Evolutionary conservation across 257 asterid genomes (phyloP).

Genomic region (Galeopsis tetrahit): DNA sequence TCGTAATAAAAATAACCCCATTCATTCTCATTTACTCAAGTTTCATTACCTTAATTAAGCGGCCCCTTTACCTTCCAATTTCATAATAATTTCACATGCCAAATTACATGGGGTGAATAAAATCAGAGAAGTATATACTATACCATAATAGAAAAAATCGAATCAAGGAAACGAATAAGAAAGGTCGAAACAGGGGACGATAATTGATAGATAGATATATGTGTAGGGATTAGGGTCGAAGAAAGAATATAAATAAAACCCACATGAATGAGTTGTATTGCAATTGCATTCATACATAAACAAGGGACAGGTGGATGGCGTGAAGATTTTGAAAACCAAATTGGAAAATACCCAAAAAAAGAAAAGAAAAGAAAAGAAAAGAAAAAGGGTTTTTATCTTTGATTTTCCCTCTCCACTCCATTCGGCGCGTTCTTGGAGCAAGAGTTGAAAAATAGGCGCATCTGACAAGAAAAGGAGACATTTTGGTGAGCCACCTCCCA

Average conservation of each 20-base stretch:
- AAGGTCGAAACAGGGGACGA: slow-evolving; percentile 12
- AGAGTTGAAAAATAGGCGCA: slow-evolving; percentile 41
- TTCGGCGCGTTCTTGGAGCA: slow-evolving; percentile 42
- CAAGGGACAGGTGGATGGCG: slow-evolving; percentile 71
- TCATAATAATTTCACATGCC: neutral
- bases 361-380: neutral
- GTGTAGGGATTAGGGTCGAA: neutral
- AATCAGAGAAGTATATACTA: neutral
- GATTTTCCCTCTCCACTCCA: slow-evolving; percentile 17
- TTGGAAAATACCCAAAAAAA: slow-evolving; percentile 5
- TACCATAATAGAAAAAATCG: neutral
- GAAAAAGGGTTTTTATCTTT: slow-evolving; percentile 8
- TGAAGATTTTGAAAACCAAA: slow-evolving; percentile 48
- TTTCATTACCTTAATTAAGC: too few relatives aligned
- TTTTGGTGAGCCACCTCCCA: slow-evolving; percentile 41
- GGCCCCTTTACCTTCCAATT: too few relatives aligned
- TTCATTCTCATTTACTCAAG: too few relatives aligned
- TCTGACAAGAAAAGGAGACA: slow-evolving; percentile 39
- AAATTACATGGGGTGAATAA: neutral
- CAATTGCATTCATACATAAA: slow-evolving; percentile 33
- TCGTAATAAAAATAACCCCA: too few relatives aligned
- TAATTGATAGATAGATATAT: slow-evolving; percentile 6
- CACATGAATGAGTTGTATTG: slow-evolving; percentile 18
- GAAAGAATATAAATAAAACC: neutral
- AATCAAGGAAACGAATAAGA: slow-evolving; percentile 16